Evolutionary conservation across 2,329 filamentous ascomycete species (phyloP), one percentile per base, ranked within the genome.

Genomic region (Pestalotiopsis sp.): DNA sequence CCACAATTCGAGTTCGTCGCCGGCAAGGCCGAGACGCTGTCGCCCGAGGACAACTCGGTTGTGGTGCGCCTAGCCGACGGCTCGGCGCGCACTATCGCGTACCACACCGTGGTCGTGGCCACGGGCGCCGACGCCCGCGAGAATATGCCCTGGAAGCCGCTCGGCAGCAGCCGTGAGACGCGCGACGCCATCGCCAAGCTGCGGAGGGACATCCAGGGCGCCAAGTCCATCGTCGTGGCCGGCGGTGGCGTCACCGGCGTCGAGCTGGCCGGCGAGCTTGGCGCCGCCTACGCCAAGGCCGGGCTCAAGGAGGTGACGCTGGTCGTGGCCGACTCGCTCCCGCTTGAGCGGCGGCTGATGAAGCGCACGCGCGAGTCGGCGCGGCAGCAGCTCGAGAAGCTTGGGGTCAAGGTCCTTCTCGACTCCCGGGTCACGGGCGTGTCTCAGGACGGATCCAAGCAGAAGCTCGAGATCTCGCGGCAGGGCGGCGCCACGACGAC

Each of bases 51-150:
- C 60, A 85, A 84, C 70, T 78, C 75, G 0, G 83, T 89, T 27
- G 76, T 75, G 1, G 79, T 88, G 14, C 71, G 77, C 25, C 75
- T 79, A 40, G 78, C 77, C 59, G 79, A 75, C 4, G 80, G 78
- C 6, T 74, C 69, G 4, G 72, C 73, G n/a, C 77, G 79, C 5
- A 76, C 77, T 12, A 74, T 88, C 67, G 69, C 70, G 23, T 90
- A 90, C 73, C 82, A 88, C 71, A 83, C 82, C 25, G 79, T 90
- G 13, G 74, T 90, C 69, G 77, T 90, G 58, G 86, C 87, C 11
- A 90, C 88, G 2, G 88, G 88, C 7, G 78, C 84, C 3, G 78
- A 79, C 36, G 80, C 82, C 40, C 78, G 73, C 25, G 82, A 80
- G 4, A 77, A 75, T 69, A 79, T 85, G 77, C 86, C 87, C 0